These are phyloP conservation scores for Thuidium tamariscinum DNA, from an alignment of 225 moss, liverwort and hornwort species.

Conservation along the genomic window DNA sequence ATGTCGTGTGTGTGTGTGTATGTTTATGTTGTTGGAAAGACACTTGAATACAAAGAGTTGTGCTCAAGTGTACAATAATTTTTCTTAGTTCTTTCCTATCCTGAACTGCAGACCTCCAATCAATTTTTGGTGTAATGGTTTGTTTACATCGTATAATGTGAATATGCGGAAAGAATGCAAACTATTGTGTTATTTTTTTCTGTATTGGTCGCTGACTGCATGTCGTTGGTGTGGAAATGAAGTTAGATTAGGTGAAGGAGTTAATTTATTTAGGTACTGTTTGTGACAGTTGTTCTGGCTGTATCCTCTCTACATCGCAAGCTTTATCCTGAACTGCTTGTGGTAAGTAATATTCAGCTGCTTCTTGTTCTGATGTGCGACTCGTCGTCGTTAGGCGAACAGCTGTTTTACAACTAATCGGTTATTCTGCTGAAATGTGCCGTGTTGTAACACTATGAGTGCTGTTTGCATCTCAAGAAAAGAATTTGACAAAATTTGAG, in stretches of 20 bases:
- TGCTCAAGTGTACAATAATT: background rate
- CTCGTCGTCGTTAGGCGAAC: background rate
- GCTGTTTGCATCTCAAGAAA: background rate
- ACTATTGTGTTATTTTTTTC: background rate
- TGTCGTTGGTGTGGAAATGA: background rate
- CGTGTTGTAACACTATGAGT: background rate
- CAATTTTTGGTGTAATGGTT: background rate
- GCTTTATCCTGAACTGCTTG: constrained; percentile 79
- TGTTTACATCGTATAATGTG: background rate
- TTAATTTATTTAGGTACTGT: background rate
- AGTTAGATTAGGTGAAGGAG: background rate
- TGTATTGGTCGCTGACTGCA: background rate
- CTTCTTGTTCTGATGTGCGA: background rate
- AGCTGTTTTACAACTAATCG: background rate
- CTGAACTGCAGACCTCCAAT: background rate
- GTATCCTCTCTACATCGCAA: constrained; percentile 81
- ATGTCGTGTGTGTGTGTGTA: background rate
- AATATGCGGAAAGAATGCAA: background rate
- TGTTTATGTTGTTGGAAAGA: background rate
- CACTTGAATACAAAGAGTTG: background rate
- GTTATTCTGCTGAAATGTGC: background rate
- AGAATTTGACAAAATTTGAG: background rate
- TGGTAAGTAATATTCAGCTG: constrained; percentile 45
- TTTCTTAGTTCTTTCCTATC: background rate
- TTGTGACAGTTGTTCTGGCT: constrained; percentile 83